phyloP scores from a whole-genome alignment of 1,139 yeast genomes.

The Kodamaea suecica region DNA sequence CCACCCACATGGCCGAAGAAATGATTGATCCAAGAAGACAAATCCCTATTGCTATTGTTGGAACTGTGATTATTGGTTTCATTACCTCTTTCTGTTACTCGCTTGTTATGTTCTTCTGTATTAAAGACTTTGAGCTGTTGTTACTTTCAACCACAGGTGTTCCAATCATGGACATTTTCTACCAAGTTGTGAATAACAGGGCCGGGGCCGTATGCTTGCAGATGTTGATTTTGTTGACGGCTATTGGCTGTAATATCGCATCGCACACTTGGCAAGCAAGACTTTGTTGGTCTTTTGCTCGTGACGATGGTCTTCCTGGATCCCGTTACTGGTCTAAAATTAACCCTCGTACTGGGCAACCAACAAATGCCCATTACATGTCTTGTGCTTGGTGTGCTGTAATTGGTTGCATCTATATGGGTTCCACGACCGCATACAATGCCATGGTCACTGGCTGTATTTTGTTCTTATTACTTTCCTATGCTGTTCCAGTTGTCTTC shows the following conservation, averaged over 20 bases:
- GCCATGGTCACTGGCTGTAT: constrained; percentile 40
- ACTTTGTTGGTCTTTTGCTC: constrained; percentile 30
- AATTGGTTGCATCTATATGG: constrained; percentile 41
- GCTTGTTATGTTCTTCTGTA: constrained; percentile 43
- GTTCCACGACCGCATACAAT: constrained; percentile 41
- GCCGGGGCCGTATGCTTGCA: constrained; percentile 41
- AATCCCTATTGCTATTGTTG: constrained; percentile 42
- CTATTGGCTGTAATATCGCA: constrained; percentile 41
- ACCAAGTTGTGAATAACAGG: constrained; percentile 35
- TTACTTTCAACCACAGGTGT: constrained; percentile 32
- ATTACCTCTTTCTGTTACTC: constrained; percentile 39
- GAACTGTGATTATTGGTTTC: constrained; percentile 43
- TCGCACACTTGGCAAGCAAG: constrained; percentile 44
- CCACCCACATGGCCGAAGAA: constrained; percentile 45
- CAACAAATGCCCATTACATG: constrained; percentile 36
- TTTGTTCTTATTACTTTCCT: constrained; percentile 34
- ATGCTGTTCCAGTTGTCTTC: constrained; percentile 32
- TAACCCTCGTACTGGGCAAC: constrained; percentile 30
- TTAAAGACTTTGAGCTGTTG: constrained; percentile 31
- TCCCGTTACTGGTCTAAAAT: constrained; percentile 34
- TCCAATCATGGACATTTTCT: constrained; percentile 41
- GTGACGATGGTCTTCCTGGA: constrained; percentile 43
- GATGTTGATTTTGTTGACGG: constrained; percentile 34
- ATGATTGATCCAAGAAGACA: constrained; percentile 35
- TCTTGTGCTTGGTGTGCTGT: constrained; percentile 35